A percentile compares a stretch with the other conserved stretches of the same genome.
These are phyloP conservation scores for Ustanciosporium gigantosporum DNA, from an alignment of 1,284 basidiomycete species.

Conservation along the genomic window DNA sequence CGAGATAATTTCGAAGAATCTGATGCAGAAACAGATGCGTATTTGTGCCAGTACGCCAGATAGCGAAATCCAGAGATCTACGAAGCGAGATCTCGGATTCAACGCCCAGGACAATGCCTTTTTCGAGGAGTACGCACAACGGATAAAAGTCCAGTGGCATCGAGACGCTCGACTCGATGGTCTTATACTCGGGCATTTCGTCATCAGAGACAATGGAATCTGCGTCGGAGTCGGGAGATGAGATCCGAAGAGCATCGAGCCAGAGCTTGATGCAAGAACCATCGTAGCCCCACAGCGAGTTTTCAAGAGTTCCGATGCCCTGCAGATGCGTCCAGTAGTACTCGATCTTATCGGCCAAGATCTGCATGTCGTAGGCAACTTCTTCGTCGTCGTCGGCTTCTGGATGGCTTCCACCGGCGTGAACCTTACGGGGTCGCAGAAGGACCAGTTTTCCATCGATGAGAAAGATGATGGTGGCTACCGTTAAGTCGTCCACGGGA, in stretches of 20 bases:
- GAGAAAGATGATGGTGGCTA: slow-evolving; percentile 94
- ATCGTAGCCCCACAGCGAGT: slow-evolving; percentile 97
- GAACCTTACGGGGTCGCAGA: slow-evolving; percentile 65
- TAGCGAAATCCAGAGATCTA: slow-evolving; percentile 80
- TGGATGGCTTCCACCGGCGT: background rate
- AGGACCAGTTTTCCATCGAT: slow-evolving; percentile 90
- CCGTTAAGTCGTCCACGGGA: slow-evolving; percentile 86
- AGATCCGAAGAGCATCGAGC: slow-evolving; percentile 91
- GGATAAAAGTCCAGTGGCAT: slow-evolving; percentile 93
- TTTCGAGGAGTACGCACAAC: slow-evolving; percentile 93
- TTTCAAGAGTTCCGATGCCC: slow-evolving; percentile 88
- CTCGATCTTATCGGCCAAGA: slow-evolving; percentile 91
- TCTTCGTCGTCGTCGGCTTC: slow-evolving; percentile 68
- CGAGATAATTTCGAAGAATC: slow-evolving; percentile 82
- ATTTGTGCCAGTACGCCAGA: slow-evolving; percentile 89
- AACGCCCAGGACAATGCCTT: slow-evolving; percentile 95
- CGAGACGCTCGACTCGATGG: slow-evolving; percentile 86
- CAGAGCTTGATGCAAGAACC: slow-evolving; percentile 86
- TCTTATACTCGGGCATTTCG: slow-evolving; percentile 63
- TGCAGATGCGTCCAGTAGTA: slow-evolving; percentile 97
- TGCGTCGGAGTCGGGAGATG: slow-evolving; percentile 15
- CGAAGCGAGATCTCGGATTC: slow-evolving; percentile 82
- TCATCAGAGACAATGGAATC: slow-evolving; percentile 24
- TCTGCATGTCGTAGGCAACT: slow-evolving; percentile 96
- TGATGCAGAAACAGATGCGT: slow-evolving; percentile 94